Base-by-base conservation (phyloP, 257 asterid genomes). In the Solanum neorickii region DNA sequence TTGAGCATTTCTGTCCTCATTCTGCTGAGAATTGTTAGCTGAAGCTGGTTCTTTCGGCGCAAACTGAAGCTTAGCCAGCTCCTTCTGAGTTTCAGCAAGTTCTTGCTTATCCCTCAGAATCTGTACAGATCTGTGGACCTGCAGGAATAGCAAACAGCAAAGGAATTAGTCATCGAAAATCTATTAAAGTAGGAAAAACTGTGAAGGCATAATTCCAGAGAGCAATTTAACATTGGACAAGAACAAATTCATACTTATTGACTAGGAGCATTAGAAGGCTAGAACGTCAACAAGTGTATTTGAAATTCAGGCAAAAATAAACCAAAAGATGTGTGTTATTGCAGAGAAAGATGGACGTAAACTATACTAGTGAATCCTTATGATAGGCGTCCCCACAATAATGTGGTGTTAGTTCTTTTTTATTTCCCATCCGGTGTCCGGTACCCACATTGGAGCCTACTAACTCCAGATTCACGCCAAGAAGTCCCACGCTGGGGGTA, bases 101-200 rank as follows among this genome's bases (percentile, higher is more conserved):
- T 87, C 87, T 33, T 87, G 89, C 65, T 87, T 87, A 83, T 87
- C 89, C 29, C 89, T 49, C 52, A 87, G 87, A 25, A 83, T 83
- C 85, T 83, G 89, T 65, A 87, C 87, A 41, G 86, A 88, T 35
- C 90, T 75, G 80, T 85, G 88, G 62, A 88, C 87, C 87, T 85
- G 74, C 86, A 83, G n/a, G 41, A 46, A 21, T 29, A 85, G 14
- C 37, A 85, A 85, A 59, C n/a, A 85, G 69, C 1, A 49, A 49
- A 16, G 44, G 49, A 80, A 49, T 80, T 49, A 80, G 46, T 80
- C 69, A 18, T 20, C 14, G 2, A 3, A 49, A 10, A 18, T 29
- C 68, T 18, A 76, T 52, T 80, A 18, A 80, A 80, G 16, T 18
- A 27, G 31, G 85, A 80, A 21, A 16, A 47, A 46, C 21, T 5